Evolutionary conservation across 2,329 filamentous ascomycete genomes (phyloP).

Genomic region (Phialocephala subalpina): DNA sequence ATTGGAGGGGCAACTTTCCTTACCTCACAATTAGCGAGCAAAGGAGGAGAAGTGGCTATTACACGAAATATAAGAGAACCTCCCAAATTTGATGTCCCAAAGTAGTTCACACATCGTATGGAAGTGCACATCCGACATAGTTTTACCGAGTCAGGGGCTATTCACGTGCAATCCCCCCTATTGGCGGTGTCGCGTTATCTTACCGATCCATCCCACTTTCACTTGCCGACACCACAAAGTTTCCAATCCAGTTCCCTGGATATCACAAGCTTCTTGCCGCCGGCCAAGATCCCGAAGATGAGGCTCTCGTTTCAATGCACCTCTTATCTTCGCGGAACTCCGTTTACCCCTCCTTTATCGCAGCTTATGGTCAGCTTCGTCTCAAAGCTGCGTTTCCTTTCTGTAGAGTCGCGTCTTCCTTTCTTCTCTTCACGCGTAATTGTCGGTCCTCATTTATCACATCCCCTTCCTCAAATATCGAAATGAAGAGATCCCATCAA

Average conservation of each 20-base stretch:
- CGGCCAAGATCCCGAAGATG: not conserved
- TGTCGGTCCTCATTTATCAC: too few species aligned
- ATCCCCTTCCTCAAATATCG: not conserved
- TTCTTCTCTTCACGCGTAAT: not conserved
- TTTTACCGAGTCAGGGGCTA: not conserved
- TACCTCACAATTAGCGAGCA: too few species aligned
- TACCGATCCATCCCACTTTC: constrained; percentile 4
- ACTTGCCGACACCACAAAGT: not conserved
- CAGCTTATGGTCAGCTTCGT: not conserved
- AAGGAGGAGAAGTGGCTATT: too few species aligned
- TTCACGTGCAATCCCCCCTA: not conserved
- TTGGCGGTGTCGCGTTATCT: constrained; percentile 2
- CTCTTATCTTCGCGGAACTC: constrained; percentile 8
- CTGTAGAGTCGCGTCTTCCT: not conserved
- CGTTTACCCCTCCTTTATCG: constrained; percentile 8
- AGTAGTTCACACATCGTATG: too few species aligned
- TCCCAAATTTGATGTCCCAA: too few species aligned
- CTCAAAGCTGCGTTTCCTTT: not conserved
- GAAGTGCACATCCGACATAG: too few species aligned
- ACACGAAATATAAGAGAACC: too few species aligned
- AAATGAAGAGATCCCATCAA: not conserved
- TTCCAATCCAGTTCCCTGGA: not conserved
- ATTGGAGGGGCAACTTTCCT: too few species aligned
- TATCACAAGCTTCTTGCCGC: not conserved
- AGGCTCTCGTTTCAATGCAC: not conserved